phyloP scores from a whole-genome alignment of 176 grass and related monocot species.

The Tuctoria greenei region DNA sequence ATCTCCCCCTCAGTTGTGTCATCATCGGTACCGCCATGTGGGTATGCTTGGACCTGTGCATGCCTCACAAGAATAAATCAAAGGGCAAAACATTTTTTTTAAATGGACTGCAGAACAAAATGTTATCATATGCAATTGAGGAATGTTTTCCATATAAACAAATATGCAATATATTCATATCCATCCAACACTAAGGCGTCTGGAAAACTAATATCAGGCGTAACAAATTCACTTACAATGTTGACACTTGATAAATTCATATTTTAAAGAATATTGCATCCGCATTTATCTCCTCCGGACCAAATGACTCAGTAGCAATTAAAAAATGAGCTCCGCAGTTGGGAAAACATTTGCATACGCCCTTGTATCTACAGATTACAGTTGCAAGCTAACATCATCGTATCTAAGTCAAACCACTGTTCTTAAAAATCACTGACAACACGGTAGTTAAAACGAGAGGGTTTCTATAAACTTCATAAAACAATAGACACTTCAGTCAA shows the following conservation, averaged over 20 bases:
- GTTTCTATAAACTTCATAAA: conserved; percentile 22
- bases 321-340: neutral
- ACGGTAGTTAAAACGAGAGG: neutral
- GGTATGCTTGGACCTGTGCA: conserved; percentile 33
- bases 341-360: neutral
- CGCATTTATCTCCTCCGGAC: neutral
- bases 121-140: conserved; percentile 44
- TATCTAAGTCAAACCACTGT: neutral
- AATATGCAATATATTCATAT: conserved; percentile 6
- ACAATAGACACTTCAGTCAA: conserved; percentile 1
- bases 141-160: neutral
- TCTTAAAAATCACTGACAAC: neutral
- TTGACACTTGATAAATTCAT: neutral
- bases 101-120: conserved; percentile 10
- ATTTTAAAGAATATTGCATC: neutral
- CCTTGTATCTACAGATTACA: neutral
- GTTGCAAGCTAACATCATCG: neutral
- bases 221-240: conserved; percentile 26
- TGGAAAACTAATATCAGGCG: conserved; percentile 16
- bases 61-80: conserved; percentile 30
- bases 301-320: neutral
- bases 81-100: neutral
- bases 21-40: conserved; percentile 22
- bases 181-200: neutral
- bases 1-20: conserved; percentile 34